phyloP scores from a whole-genome alignment of 108 stramenopile genomes.

The Craspedostauros australis region DNA sequence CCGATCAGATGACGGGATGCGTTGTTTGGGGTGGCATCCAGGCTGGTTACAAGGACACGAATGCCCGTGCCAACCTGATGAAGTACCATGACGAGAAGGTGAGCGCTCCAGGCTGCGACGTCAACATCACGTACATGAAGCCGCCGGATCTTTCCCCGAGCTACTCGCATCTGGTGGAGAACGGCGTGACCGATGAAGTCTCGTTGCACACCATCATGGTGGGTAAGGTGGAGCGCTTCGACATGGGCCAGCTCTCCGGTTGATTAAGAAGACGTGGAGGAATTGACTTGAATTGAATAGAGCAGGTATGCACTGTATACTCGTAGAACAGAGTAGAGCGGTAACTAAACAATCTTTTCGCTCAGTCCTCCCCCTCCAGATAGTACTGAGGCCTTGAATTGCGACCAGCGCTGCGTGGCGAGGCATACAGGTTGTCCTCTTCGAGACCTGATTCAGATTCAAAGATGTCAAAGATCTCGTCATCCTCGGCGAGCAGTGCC shows the following conservation, averaged over 20 bases:
- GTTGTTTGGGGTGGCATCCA: slow-evolving; percentile 50
- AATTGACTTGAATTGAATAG: no score
- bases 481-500: slow-evolving; percentile 30
- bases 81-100: slow-evolving; percentile 17
- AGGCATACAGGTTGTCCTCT: no score
- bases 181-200: slow-evolving; percentile 6
- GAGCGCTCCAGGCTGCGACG: slow-evolving; percentile 3
- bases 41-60: slow-evolving; percentile 42
- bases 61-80: slow-evolving; percentile 18
- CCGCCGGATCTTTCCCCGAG: slow-evolving; percentile 24
- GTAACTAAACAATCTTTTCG: no score
- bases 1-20: slow-evolving; percentile 33
- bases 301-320: no score
- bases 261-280: background rate
- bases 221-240: slow-evolving; percentile 23
- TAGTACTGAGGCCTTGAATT: no score
- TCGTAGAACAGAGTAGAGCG: no score
- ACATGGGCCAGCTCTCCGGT: slow-evolving; percentile 7
- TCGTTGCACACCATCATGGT: slow-evolving; percentile 19
- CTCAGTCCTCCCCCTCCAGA: no score
- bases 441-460: slow-evolving; percentile 19
- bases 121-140: background rate
- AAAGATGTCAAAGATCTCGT: slow-evolving; percentile 34
- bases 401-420: no score
- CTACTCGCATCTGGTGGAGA: slow-evolving; percentile 20